phyloP scores from a whole-genome alignment of 2,329 filamentous ascomycete species.

The Emergomyces africanus region DNA sequence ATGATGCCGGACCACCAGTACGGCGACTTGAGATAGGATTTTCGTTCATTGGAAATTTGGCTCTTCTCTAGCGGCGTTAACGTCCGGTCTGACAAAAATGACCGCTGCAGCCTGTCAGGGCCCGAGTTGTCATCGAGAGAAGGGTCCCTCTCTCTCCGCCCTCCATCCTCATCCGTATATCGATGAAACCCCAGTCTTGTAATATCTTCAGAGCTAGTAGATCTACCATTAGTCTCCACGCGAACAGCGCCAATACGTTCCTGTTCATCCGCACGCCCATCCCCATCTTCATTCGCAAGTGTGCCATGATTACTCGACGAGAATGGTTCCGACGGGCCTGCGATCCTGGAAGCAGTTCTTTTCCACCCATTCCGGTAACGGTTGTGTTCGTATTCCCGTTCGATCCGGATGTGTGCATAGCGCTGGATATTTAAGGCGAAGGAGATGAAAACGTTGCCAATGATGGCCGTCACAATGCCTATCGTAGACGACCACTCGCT shows the following conservation, averaged over 20 bases:
- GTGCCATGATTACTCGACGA: constrained; percentile 33
- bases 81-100: constrained; percentile 28
- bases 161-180: constrained; percentile 3
- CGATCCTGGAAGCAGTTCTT: constrained; percentile 20
- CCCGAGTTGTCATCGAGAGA: constrained; percentile 30
- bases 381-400: constrained; percentile 52
- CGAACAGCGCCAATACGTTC: background rate
- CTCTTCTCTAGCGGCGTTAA: constrained; percentile 27
- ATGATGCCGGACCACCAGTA: constrained; percentile 96
- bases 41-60: constrained; percentile 35
- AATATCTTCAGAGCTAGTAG: constrained; percentile 2
- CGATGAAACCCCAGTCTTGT: background rate
- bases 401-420: constrained; percentile 81
- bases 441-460: constrained; percentile 86
- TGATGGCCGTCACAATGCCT: constrained; percentile 83
- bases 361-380: constrained; percentile 44
- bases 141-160: constrained; percentile 9
- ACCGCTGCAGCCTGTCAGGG: constrained; percentile 18
- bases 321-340: background rate
- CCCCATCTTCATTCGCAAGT: constrained; percentile 8
- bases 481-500: constrained; percentile 62
- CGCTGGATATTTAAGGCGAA: constrained; percentile 93
- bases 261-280: background rate
- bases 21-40: constrained; percentile 74
- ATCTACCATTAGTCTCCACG: constrained; percentile 6